Conservation (phyloP, 2,329 filamentous ascomycete genomes). For the Sclerotinia minor region DNA sequence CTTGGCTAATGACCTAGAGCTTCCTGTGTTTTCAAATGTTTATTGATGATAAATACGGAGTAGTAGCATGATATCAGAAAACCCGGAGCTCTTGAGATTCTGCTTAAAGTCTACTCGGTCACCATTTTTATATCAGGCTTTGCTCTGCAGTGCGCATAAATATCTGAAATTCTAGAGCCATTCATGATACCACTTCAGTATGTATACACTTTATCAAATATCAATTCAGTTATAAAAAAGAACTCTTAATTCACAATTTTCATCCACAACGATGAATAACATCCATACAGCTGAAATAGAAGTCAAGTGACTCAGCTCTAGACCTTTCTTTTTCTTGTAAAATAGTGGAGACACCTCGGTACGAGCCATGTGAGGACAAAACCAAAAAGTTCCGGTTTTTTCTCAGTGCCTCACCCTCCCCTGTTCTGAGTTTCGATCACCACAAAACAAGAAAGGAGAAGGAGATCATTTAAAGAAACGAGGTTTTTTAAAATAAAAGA, state of each 20-base stretch:
- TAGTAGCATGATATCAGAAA: neutral
- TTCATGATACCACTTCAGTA: neutral
- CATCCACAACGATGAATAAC: neutral
- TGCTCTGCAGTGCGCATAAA: neutral
- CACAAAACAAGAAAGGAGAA: conserved; percentile 11
- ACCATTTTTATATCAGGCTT: neutral
- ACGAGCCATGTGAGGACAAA: neutral
- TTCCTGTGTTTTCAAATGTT: neutral
- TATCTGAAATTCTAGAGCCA: neutral
- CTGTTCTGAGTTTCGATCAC: neutral
- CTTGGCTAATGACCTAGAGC: neutral
- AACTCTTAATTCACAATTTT: neutral
- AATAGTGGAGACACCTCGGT: conserved; percentile 1
- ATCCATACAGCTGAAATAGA: neutral
- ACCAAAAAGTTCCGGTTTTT: neutral
- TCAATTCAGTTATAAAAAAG: neutral
- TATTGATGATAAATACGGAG: neutral
- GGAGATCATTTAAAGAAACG: conserved; percentile 1
- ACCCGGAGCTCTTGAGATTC: neutral
- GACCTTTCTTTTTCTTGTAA: neutral
- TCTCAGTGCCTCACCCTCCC: neutral
- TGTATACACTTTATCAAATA: neutral
- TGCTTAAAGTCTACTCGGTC: neutral
- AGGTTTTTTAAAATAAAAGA: neutral
- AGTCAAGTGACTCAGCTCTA: conserved; percentile 9